A percentile compares a stretch with the other conserved stretches of the same genome.
These are phyloP conservation scores for Termitomyces eurrhizus DNA, from an alignment of 768 basidiomycete species.

Conservation along the genomic window DNA sequence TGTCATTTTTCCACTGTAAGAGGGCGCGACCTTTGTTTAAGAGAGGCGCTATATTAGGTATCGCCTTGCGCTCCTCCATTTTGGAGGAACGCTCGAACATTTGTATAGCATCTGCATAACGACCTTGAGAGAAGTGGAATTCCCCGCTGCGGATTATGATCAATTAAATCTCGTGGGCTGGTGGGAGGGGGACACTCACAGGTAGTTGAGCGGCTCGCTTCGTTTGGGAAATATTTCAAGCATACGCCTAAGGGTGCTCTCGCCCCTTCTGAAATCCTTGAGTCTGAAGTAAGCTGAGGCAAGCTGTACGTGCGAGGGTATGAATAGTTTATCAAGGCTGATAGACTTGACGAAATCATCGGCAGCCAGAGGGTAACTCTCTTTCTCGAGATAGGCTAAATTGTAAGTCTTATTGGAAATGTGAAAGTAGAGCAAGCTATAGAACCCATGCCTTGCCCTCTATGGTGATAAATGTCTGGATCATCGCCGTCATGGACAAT, in stretches of 20 bases:
- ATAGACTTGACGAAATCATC: conserved; percentile 89
- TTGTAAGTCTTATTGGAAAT: neutral
- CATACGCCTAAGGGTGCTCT: conserved; percentile 86
- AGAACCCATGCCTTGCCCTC: conserved; percentile 76
- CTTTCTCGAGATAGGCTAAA: conserved; percentile 86
- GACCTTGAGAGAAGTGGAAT: conserved; percentile 84
- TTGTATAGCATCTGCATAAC: conserved; percentile 83
- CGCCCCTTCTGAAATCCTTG: conserved; percentile 56
- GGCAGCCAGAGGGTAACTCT: conserved; percentile 72
- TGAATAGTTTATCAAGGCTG: conserved; percentile 80
- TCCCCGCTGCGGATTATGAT: conserved; percentile 64
- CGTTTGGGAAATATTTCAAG: conserved; percentile 78
- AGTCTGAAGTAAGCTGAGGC: conserved; percentile 96
- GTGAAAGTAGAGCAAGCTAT: neutral
- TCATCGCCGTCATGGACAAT: conserved; percentile 77
- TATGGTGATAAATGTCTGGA: conserved; percentile 97
- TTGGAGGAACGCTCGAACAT: conserved; percentile 91
- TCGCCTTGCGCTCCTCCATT: conserved; percentile 69
- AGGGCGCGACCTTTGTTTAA: conserved; percentile 98
- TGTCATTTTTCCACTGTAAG: conserved; percentile 94
- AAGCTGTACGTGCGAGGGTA: conserved; percentile 95
- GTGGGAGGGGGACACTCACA: conserved; percentile 47
- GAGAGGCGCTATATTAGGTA: conserved; percentile 83
- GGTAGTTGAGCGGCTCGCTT: conserved; percentile 92
- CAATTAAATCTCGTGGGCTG: neutral